Conservation (phyloP, 805 yeast species). For the Hemisphaericaspora nanyangensis region DNA sequence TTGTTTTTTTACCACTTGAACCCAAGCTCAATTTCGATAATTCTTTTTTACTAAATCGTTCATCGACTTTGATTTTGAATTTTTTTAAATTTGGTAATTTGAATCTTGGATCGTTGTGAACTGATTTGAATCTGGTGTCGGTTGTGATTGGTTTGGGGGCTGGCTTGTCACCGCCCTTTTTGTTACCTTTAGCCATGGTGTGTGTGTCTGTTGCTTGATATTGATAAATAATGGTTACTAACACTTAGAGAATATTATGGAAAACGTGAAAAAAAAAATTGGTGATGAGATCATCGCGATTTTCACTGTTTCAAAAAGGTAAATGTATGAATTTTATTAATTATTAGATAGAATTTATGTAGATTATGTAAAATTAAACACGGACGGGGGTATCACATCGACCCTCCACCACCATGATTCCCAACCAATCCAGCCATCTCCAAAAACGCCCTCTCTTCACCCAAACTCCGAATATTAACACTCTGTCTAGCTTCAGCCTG, state of each 20-base stretch:
- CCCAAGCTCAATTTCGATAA: slow-evolving; percentile 45
- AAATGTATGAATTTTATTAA: too few species aligned
- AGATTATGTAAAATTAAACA: too few species aligned
- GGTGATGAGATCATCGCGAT: too few species aligned
- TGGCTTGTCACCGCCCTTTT: slow-evolving; percentile 8
- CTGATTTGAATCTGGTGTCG: slow-evolving; percentile 76
- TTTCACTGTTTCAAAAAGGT: too few species aligned
- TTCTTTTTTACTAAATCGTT: slow-evolving; percentile 71
- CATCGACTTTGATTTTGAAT: slow-evolving; percentile 75
- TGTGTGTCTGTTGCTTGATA: neutral
- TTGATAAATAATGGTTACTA: neutral
- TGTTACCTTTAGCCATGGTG: neutral
- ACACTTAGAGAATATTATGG: neutral
- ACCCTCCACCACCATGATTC: slow-evolving; percentile 38
- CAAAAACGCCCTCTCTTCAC: slow-evolving; percentile 80
- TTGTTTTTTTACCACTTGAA: slow-evolving; percentile 51
- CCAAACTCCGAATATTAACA: slow-evolving; percentile 60
- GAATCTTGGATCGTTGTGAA: slow-evolving; percentile 87
- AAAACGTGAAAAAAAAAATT: neutral
- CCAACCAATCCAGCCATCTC: slow-evolving; percentile 76
- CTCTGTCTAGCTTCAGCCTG: slow-evolving; percentile 78
- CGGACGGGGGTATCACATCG: too few species aligned
- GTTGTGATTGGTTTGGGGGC: slow-evolving; percentile 36
- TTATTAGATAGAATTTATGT: too few species aligned
- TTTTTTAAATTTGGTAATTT: slow-evolving; percentile 66